Conservation (phyloP, 306 rosid species). For the Cucurbita ficifolia region DNA sequence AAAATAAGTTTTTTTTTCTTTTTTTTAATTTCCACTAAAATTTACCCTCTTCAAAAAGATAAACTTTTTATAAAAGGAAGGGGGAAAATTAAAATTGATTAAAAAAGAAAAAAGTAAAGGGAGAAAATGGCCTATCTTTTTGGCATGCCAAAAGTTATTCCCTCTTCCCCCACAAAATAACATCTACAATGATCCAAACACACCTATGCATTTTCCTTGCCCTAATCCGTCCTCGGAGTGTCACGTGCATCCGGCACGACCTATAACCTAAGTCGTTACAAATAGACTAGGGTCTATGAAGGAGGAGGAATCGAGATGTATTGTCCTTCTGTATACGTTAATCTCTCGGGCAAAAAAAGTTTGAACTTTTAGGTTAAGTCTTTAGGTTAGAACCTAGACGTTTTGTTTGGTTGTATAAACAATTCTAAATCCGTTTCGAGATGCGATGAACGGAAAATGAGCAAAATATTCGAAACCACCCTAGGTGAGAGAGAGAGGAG, state of each 20-base stretch:
- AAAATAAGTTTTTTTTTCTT: too few species aligned
- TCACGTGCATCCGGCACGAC: background rate
- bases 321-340: background rate
- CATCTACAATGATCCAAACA: conserved; percentile 48
- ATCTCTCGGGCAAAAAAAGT: too few species aligned
- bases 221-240: background rate
- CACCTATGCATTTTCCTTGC: background rate
- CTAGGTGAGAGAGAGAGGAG: background rate
- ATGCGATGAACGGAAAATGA: background rate
- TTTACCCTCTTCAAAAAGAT: background rate
- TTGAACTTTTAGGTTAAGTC: too few species aligned
- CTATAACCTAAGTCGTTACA: background rate
- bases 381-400: background rate
- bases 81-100: background rate
- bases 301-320: background rate
- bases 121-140: conserved; percentile 31
- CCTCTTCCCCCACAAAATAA: conserved; percentile 82
- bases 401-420: too few species aligned
- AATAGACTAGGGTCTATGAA: too few species aligned
- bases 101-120: background rate
- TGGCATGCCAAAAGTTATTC: conserved; percentile 65
- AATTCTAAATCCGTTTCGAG: too few species aligned
- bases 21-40: background rate
- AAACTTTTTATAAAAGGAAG: background rate
- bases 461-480: background rate